Evolutionary conservation across 768 basidiomycete species (phyloP).

Genomic region (Auriscalpium orientale): DNA sequence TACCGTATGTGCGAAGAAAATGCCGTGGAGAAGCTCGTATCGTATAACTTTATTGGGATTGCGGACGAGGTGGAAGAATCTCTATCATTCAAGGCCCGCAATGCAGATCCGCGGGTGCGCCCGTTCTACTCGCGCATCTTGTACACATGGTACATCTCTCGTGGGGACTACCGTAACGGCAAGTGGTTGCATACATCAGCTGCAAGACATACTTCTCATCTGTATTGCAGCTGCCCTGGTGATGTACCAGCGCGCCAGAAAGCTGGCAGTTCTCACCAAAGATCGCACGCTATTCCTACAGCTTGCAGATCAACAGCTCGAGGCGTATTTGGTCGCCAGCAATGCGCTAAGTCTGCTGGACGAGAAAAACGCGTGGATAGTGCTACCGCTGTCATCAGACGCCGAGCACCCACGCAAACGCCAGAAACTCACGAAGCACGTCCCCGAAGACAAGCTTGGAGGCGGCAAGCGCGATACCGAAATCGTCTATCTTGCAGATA

Average conservation of each 20-base stretch:
- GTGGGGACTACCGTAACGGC: conserved; percentile 92
- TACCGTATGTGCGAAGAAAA: conserved; percentile 90
- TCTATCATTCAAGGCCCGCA: conserved; percentile 87
- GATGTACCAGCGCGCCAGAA: conserved; percentile 89
- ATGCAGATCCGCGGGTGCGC: conserved; percentile 78
- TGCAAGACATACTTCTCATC: not conserved
- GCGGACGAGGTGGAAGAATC: conserved; percentile 76
- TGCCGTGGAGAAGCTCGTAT: conserved; percentile 68
- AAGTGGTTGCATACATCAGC: conserved; percentile 21
- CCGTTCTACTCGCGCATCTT: conserved; percentile 87
- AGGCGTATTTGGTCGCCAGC: conserved; percentile 81
- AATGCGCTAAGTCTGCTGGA: conserved; percentile 84
- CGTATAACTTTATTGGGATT: conserved; percentile 79
- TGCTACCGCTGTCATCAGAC: conserved; percentile 46
- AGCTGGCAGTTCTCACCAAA: conserved; percentile 45
- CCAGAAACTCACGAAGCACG: conserved; percentile 60
- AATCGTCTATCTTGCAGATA: conserved; percentile 71
- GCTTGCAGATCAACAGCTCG: conserved; percentile 61
- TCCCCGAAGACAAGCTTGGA: conserved; percentile 69
- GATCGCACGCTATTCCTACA: conserved; percentile 33
- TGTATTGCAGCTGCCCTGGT: conserved; percentile 63
- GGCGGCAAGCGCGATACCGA: conserved; percentile 62
- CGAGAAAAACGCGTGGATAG: conserved; percentile 75
- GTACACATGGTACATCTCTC: conserved; percentile 87
- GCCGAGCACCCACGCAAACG: conserved; percentile 59